Conservation (phyloP, 371 early-diverging fungal genomes). For the Haplosporangium sp. region DNA sequence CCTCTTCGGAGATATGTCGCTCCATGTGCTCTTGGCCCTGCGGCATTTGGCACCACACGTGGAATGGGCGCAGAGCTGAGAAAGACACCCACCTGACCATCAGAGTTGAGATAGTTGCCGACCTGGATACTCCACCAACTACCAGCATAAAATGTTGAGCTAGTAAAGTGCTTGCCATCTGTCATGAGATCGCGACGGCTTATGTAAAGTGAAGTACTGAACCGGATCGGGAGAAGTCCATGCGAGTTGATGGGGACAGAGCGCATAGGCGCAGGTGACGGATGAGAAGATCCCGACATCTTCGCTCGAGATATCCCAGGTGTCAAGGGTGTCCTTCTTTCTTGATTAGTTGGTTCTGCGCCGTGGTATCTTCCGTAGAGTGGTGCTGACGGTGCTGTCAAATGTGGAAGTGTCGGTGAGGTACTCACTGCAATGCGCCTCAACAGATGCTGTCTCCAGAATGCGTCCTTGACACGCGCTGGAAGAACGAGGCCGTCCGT, state of each 20-base stretch:
- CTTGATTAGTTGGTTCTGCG: conserved; percentile 12
- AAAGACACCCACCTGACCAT: conserved; percentile 42
- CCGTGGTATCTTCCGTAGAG: conserved; percentile 28
- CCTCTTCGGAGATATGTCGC: conserved; percentile 3
- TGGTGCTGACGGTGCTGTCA: conserved; percentile 15
- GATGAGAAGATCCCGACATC: conserved; percentile 12
- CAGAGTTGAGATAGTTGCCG: conserved; percentile 34
- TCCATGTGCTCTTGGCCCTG: neutral
- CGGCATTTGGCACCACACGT: conserved; percentile 25
- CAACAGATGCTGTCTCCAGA: conserved; percentile 48
- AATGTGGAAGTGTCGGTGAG: conserved; percentile 19
- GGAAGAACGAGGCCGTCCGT: conserved; percentile 47
- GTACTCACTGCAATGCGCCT: conserved; percentile 39
- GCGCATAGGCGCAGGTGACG: conserved; percentile 6
- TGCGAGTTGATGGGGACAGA: conserved; percentile 27
- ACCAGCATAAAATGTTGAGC: conserved; percentile 50
- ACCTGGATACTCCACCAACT: conserved; percentile 56
- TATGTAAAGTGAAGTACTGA: conserved; percentile 51
- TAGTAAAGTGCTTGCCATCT: conserved; percentile 51
- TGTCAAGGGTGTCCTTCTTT: conserved; percentile 6
- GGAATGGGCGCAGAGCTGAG: conserved; percentile 36
- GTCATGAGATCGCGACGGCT: conserved; percentile 51
- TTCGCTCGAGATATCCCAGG: conserved; percentile 12
- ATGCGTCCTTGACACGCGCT: conserved; percentile 45
- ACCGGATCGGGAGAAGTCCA: conserved; percentile 47